Evolutionary conservation across 192 early-diverging fungal species (phyloP).

Genomic region (Umbelopsis isabellina): DNA sequence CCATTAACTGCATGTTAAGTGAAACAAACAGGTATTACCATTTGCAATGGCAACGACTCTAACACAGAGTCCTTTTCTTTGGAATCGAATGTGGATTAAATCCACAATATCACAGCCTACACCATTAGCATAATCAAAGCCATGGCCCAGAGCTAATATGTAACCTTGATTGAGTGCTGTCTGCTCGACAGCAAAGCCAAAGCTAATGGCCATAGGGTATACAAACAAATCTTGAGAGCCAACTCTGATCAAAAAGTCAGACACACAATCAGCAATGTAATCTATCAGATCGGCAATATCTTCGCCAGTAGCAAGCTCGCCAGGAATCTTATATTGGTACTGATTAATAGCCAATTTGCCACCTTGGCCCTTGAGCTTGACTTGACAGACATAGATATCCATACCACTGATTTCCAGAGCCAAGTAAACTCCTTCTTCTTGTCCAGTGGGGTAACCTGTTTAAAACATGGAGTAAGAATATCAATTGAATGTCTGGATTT

Average conservation of each 20-base stretch:
- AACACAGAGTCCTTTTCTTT: constrained; percentile 72
- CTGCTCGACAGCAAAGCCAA: constrained; percentile 89
- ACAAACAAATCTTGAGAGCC: constrained; percentile 45
- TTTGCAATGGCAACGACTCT: constrained; percentile 49
- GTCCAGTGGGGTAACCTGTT: constrained; percentile 72
- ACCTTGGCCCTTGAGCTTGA: constrained; percentile 78
- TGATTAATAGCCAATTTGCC: constrained; percentile 74
- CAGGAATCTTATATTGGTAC: constrained; percentile 74
- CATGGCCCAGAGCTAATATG: constrained; percentile 77
- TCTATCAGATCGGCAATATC: constrained; percentile 68
- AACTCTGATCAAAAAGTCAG: constrained; percentile 49
- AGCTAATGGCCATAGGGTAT: constrained; percentile 79
- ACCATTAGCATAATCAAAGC: constrained; percentile 75
- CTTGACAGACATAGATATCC: constrained; percentile 88
- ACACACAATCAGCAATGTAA: constrained; percentile 72
- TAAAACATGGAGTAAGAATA: neutral
- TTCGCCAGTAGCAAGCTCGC: constrained; percentile 56
- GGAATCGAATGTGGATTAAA: constrained; percentile 74
- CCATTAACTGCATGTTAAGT: neutral
- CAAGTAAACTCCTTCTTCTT: constrained; percentile 84
- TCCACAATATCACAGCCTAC: constrained; percentile 84
- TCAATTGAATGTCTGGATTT: neutral
- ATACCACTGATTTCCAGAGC: constrained; percentile 94
- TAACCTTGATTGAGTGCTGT: constrained; percentile 61
- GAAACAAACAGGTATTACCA: constrained; percentile 13